Conservation (phyloP, 2,329 filamentous ascomycete genomes). For the Fusarium decemcellulare region DNA sequence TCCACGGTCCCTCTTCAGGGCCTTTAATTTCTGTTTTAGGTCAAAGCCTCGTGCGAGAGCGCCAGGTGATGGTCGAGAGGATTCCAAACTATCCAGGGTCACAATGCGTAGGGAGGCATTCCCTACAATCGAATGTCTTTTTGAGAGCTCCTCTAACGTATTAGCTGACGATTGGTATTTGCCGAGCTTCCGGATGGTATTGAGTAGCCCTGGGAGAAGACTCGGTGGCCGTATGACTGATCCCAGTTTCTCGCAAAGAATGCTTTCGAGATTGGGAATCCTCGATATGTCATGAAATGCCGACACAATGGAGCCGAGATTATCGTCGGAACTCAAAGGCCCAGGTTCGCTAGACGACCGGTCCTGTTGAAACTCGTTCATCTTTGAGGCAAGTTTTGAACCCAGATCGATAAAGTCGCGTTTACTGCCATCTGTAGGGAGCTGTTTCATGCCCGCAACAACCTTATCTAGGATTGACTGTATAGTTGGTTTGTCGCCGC, state of each 20-base stretch:
- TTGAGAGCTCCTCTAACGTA: constrained; percentile 20
- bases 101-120: background rate
- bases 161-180: constrained; percentile 28
- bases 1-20: background rate
- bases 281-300: constrained; percentile 14
- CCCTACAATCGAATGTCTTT: background rate
- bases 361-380: constrained; percentile 6
- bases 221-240: constrained; percentile 8
- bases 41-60: background rate
- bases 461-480: background rate
- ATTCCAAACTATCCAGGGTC: constrained; percentile 1
- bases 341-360: background rate
- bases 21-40: constrained; percentile 1
- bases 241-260: constrained; percentile 3
- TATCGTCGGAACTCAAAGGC: background rate
- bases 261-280: constrained; percentile 8
- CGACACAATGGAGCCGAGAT: constrained; percentile 18
- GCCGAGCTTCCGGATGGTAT: constrained; percentile 34
- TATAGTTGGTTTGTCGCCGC: background rate
- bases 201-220: constrained; percentile 11
- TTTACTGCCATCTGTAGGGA: background rate
- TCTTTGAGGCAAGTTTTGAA: background rate
- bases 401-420: background rate
- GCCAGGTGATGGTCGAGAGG: background rate
- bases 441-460: background rate